Evolutionary conservation across 345 rosid species (phyloP).

Genomic region (Conringia planisiliqua): DNA sequence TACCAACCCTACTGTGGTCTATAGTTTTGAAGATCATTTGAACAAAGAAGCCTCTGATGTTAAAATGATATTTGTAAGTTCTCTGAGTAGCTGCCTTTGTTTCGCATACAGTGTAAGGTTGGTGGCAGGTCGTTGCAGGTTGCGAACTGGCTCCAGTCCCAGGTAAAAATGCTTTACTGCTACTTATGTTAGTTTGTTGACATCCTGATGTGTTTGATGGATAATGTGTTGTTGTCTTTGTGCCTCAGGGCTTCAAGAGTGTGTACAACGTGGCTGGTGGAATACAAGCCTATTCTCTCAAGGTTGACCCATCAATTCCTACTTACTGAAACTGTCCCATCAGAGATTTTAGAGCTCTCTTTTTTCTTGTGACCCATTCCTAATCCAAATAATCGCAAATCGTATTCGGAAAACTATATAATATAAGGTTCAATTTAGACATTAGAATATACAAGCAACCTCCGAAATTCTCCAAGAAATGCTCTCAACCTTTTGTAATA

Average conservation of each 20-base stretch:
- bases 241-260: constrained; percentile 71
- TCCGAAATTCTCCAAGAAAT: constrained; percentile 11
- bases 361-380: background rate
- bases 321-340: constrained; percentile 46
- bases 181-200: background rate
- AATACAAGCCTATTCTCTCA: constrained; percentile 70
- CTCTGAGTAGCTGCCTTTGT: background rate
- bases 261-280: constrained; percentile 76
- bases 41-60: constrained; percentile 1
- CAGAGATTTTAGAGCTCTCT: background rate
- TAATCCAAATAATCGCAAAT: background rate
- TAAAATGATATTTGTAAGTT: background rate
- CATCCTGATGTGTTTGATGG: constrained; percentile 13
- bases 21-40: background rate
- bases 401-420: background rate
- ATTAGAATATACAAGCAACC: constrained; percentile 1
- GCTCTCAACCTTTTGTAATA: constrained; percentile 27
- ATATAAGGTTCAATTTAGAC: background rate
- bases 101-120: constrained; percentile 67
- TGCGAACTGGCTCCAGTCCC: constrained; percentile 83
- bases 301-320: constrained; percentile 75
- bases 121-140: constrained; percentile 83
- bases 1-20: background rate
- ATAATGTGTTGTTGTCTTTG: background rate
- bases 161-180: constrained; percentile 41